Conservation (phyloP, 345 rosid genomes). For the Camelina hispida region DNA sequence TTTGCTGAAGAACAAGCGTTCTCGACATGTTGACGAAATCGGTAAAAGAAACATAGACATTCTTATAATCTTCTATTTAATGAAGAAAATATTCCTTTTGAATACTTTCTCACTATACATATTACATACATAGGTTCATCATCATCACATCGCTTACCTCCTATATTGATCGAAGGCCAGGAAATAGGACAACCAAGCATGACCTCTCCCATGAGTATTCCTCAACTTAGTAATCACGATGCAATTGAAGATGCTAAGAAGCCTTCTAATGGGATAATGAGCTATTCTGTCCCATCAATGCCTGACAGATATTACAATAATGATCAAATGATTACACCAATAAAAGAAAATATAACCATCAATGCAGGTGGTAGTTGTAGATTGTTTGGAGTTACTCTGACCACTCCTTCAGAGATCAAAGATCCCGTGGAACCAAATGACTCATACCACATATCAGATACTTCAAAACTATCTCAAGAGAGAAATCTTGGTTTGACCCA, state of each 20-base stretch:
- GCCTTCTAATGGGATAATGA: background rate
- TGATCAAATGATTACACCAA: background rate
- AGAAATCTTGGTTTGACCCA: background rate
- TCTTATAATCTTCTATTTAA: background rate
- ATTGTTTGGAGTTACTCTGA: constrained; percentile 60
- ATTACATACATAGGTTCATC: background rate
- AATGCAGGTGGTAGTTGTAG: constrained; percentile 46
- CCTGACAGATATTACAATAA: background rate
- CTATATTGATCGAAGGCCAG: background rate
- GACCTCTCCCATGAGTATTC: background rate
- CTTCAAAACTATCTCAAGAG: constrained; percentile 30
- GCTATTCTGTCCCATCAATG: background rate
- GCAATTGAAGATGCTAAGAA: background rate
- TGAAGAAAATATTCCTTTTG: background rate
- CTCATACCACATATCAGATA: constrained; percentile 30
- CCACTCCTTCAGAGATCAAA: constrained; percentile 8
- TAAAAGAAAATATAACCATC: constrained; percentile 22
- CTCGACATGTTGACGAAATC: background rate
- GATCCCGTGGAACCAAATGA: background rate
- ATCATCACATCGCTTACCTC: background rate
- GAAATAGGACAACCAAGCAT: constrained; percentile 1
- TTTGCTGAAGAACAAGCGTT: background rate
- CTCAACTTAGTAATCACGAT: background rate
- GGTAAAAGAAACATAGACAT: background rate
- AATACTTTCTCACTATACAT: background rate